Base-by-base conservation (phyloP, 2,329 filamentous ascomycete species). In the Allantophomopsis lycopodina region DNA sequence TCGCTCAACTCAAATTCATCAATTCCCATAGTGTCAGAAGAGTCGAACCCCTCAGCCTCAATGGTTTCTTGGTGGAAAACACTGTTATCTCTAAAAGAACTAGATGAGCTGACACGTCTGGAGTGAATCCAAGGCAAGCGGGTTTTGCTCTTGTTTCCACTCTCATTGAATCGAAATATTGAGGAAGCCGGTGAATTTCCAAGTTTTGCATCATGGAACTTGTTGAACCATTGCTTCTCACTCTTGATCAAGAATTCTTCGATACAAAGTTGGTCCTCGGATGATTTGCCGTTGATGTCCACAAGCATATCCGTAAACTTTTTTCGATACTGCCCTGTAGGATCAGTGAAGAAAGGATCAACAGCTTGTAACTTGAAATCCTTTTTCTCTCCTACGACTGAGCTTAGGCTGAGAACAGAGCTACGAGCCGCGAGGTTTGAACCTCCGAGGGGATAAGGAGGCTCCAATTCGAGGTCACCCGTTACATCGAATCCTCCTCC, bases 271-370 rank as follows among this genome's bases (percentile, higher is more conserved):
- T 70, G 61, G 2, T 59, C 65, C 42, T 71, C 66, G 0, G 73
- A 78, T 44, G 69, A 76, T 44, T 65, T 62, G 30, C 30, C 23
- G 31, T 49, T 55, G 14, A 80, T 59, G 2, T 57, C 54, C 31
- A 71, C 66, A 2, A 79, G 62, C 51, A 64, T 69, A 53, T 68
- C 64, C 41, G 72, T 68, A 45, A 78, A 79, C 2, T 59, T 62
- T 42, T 62, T 62, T 46, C 71, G 74, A 53, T 75, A 80, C 43
- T 76, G 63, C 21, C 73, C 75, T 20, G 65, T 73, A 37, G 68
- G 66, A 50, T 80, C 76, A 4, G 70, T 78, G 58, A 81, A 81
- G 58, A 74, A 77, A 2, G 75, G 76, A 46, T 76, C 73, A 0
- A 80, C 71, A 40, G 78, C 73, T 50, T 80, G 75, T 13, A 78